Conservation (phyloP, 371 early-diverging fungal genomes). For the Basidiobolus meristosporus region DNA sequence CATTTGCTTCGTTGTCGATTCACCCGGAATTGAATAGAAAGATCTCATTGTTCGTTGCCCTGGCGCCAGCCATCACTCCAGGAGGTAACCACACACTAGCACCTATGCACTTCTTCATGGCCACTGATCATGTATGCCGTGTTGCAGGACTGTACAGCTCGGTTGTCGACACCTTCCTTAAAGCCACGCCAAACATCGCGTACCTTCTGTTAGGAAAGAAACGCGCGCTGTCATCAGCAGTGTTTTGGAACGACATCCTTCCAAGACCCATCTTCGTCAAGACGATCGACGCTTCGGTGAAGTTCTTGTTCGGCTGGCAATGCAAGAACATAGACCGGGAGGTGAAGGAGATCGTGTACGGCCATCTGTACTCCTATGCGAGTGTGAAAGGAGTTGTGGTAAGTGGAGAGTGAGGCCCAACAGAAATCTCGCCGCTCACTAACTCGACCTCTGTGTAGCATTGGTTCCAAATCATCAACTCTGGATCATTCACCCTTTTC, state of each 20-base stretch:
- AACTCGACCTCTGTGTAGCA: no score
- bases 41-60: slow-evolving; percentile 70
- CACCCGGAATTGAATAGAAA: slow-evolving; percentile 58
- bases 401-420: no score
- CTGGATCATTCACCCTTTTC: slow-evolving; percentile 76
- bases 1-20: slow-evolving; percentile 77
- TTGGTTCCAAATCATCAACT: slow-evolving; percentile 91
- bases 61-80: slow-evolving; percentile 88
- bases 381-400: slow-evolving; percentile 85
- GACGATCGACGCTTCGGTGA: slow-evolving; percentile 48
- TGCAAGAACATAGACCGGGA: slow-evolving; percentile 45
- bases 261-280: slow-evolving; percentile 56
- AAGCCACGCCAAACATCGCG: slow-evolving; percentile 71
- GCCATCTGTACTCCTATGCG: slow-evolving; percentile 74
- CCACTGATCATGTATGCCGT: background rate
- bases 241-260: slow-evolving; percentile 75
- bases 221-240: slow-evolving; percentile 49
- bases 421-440: no score
- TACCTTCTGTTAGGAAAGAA: slow-evolving; percentile 85
- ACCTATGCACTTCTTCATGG: slow-evolving; percentile 1
- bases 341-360: slow-evolving; percentile 64
- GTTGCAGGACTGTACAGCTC: slow-evolving; percentile 60
- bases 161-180: slow-evolving; percentile 60
- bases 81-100: no score
- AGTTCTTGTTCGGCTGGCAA: slow-evolving; percentile 76